Percentiles rank a stretch among this genome's conserved stretches.
Evolutionary conservation across 2,329 filamentous ascomycete species (phyloP).

Genomic region (Trichoderma endophyticum): DNA sequence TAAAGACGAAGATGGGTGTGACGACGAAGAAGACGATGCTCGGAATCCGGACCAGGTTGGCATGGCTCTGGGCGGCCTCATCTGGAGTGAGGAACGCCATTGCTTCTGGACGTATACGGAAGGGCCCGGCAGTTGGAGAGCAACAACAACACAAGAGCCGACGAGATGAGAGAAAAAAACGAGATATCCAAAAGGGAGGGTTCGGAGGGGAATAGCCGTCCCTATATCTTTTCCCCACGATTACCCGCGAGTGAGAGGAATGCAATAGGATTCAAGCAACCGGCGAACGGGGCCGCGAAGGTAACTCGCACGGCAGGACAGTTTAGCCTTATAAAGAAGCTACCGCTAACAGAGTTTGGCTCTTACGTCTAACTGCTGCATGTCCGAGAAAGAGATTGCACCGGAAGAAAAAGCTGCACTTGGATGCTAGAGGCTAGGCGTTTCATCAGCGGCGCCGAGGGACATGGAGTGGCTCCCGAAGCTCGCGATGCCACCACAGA

Average conservation of each 20-base stretch:
- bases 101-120: background rate
- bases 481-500: background rate
- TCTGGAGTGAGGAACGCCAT: constrained; percentile 13
- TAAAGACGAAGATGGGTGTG: constrained; percentile 39
- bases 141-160: background rate
- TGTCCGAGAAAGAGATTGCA: constrained; percentile 7
- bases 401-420: background rate
- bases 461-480: background rate
- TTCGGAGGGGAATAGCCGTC: background rate
- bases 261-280: background rate
- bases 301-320: background rate
- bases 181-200: background rate
- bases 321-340: constrained; percentile 8
- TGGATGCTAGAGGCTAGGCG: background rate
- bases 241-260: background rate
- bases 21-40: constrained; percentile 43
- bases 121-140: background rate
- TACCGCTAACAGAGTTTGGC: constrained; percentile 6
- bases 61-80: constrained; percentile 34
- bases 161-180: background rate
- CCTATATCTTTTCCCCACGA: background rate
- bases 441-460: constrained; percentile 11
- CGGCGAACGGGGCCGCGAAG: background rate
- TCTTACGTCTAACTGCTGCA: background rate
- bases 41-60: constrained; percentile 37